A percentile compares a stretch with the other conserved stretches of the same genome.
Evolutionary conservation across 2,329 filamentous ascomycete genomes (phyloP).

Genomic region (Alternaria triticimaculans): DNA sequence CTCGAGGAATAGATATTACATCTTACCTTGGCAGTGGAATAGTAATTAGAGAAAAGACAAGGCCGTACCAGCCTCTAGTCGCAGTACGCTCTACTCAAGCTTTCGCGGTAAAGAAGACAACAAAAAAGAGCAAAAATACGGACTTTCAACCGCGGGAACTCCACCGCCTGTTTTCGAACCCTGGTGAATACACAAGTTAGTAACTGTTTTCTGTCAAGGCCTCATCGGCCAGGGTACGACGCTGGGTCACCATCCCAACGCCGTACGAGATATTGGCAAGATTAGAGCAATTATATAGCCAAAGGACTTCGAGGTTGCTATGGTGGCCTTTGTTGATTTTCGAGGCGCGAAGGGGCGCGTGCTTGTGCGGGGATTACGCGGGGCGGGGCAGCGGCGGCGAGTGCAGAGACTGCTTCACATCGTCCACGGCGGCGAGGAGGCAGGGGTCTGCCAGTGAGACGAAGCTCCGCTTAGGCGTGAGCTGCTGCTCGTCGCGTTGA

Average conservation of each 20-base stretch:
- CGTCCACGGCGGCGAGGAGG: not conserved
- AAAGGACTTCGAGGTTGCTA: not conserved
- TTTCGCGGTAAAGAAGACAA: not conserved
- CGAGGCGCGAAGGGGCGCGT: not conserved
- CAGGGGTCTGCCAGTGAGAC: not conserved
- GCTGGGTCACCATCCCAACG: not conserved
- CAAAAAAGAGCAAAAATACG: not conserved
- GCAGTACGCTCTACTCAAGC: not conserved
- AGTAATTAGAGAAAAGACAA: not conserved
- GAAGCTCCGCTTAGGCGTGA: not conserved
- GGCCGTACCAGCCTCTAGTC: not conserved
- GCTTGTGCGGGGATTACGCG: not conserved
- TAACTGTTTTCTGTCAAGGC: not conserved
- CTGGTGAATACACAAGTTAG: not conserved
- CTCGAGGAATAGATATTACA: not conserved
- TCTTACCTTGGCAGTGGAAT: not conserved
- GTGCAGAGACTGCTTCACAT: not conserved
- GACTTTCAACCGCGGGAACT: not conserved
- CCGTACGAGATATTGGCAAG: not conserved
- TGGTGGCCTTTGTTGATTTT: not conserved
- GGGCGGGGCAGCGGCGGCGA: not conserved
- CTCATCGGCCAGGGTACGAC: not conserved
- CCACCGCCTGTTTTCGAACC: not conserved
- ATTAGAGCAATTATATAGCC: not conserved
- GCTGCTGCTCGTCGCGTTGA: not conserved